A percentile compares a stretch with the other conserved stretches of the same genome.
These are phyloP conservation scores for Leccinum imitatum DNA, from an alignment of 768 basidiomycete species.

Conservation along the genomic window DNA sequence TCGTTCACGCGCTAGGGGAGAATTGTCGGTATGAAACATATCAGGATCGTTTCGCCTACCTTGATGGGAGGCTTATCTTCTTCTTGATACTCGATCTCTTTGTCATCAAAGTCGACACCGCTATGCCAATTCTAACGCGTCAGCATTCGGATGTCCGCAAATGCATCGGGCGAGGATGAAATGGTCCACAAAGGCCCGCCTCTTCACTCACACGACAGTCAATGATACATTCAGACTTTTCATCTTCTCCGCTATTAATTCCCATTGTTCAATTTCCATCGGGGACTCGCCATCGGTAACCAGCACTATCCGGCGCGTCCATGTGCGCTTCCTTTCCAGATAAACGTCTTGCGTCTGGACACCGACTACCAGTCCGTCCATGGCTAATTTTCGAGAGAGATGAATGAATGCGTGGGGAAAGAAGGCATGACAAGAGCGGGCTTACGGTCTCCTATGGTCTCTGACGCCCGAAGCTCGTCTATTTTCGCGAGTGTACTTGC, in stretches of 20 bases:
- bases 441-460: constrained; percentile 65
- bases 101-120: constrained; percentile 88
- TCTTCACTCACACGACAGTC: constrained; percentile 63
- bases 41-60: constrained; percentile 40
- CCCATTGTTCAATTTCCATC: constrained; percentile 75
- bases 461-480: constrained; percentile 56
- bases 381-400: constrained; percentile 43
- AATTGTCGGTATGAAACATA: not conserved
- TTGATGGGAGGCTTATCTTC: constrained; percentile 71
- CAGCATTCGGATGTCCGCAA: constrained; percentile 5
- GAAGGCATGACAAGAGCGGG: not conserved
- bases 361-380: constrained; percentile 86
- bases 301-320: constrained; percentile 81
- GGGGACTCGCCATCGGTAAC: constrained; percentile 84
- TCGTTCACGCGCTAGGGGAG: constrained; percentile 67
- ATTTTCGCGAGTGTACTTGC: constrained; percentile 64
- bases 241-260: constrained; percentile 65
- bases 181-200: not conserved
- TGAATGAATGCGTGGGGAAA: not conserved
- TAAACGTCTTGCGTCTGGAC: constrained; percentile 75
- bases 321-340: constrained; percentile 69
- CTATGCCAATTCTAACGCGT: constrained; percentile 38
- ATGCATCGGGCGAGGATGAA: not conserved
- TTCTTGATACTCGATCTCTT: constrained; percentile 59
- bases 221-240: constrained; percentile 54